Conservation (phyloP, 257 asterid species). For the Buddleja alternifolia region DNA sequence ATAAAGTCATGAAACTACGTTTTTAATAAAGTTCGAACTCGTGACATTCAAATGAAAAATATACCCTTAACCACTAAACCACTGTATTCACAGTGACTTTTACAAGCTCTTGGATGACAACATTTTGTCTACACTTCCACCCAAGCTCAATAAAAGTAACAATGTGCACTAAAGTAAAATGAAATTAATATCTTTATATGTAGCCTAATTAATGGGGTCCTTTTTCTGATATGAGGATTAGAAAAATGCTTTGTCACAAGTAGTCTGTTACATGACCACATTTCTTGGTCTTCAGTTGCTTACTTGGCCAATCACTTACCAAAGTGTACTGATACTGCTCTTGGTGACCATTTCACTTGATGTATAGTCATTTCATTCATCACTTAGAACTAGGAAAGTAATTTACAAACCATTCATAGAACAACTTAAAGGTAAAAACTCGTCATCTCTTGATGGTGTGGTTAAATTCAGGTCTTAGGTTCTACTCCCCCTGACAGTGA, state of each 20-base stretch:
- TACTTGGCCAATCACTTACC: not conserved
- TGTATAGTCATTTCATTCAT: not conserved
- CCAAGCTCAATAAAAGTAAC: constrained; percentile 7
- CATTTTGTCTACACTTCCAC: constrained; percentile 42
- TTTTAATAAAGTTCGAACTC: no score
- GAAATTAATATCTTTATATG: not conserved
- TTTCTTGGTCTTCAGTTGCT: not conserved
- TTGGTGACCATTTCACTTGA: not conserved
- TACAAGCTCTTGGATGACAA: constrained; percentile 38
- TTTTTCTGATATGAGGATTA: not conserved
- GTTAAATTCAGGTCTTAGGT: no score
- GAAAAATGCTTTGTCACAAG: not conserved
- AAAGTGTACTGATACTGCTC: not conserved
- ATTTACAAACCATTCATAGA: not conserved
- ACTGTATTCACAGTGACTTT: not conserved
- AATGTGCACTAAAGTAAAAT: not conserved
- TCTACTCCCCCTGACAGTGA: no score
- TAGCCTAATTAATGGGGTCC: not conserved
- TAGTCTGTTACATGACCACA: not conserved
- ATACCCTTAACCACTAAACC: no score
- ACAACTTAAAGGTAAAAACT: no score
- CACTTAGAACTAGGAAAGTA: not conserved
- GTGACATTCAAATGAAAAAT: no score
- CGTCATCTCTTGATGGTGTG: no score
- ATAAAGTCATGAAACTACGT: no score